Evolutionary conservation across 1,139 yeast species (phyloP), one percentile per base, ranked within the genome.

Genomic region (Hansenula anomala): DNA sequence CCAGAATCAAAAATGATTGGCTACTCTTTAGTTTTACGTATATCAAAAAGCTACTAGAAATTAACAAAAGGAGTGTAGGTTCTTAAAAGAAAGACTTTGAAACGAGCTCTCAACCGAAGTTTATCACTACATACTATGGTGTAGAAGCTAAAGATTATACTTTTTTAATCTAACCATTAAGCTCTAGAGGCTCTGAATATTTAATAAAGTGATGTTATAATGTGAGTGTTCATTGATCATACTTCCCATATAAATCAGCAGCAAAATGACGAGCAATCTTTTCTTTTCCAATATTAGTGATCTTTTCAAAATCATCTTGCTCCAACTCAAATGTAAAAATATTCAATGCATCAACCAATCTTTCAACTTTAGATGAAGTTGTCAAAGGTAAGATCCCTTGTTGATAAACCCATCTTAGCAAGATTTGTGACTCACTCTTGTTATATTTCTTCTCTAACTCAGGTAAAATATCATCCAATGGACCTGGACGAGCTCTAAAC

Each of bases 401-500:
- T 38, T 67, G 66, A 41, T 62, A 55, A 5, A 61, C 63, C 66
- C 68, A 67, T 49, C 69, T 59, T 45, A 67, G 49, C 34, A 66
- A 46, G 14, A 67, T 54, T 44, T 65, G 69, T 4, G 64, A 56
- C 31, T 56, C 57, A 3, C 61, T 52, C 40, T 58, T 63, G 10
- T 49, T 48, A 48, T 67, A 63, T 46, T 66, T 65, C 32, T 46
- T 42, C 7, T 59, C 59, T 36, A 67, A 47, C 26, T 45, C 41
- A 19, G 52, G 48, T 18, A 59, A 34, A 2, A 54, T 12, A 0
- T 42, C 42, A 30, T 51, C 51, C 14, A 58, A 37, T 10, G 59
- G 58, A 23, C 59, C 69, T 18, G 59, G 62, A 34, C 56, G 53
- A 3, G 83, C 80, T 43, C 73, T 76, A 4, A 81, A 76, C 44